Evolutionary conservation across 2,329 filamentous ascomycete genomes (phyloP).

Genomic region (Aspergillus ochraceoroseus): DNA sequence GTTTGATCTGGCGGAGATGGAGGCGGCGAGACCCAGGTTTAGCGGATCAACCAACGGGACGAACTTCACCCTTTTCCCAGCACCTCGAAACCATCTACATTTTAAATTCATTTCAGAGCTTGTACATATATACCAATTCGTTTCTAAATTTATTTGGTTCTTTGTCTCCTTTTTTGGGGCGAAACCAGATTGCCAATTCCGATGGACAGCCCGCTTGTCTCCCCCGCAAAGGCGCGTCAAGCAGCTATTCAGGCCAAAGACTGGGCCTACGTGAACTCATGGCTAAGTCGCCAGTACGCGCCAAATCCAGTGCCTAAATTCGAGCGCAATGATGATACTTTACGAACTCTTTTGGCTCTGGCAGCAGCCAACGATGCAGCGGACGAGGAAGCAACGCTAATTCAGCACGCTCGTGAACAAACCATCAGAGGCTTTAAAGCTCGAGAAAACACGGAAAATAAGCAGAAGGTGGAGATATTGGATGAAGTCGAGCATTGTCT

Average conservation of each 20-base stretch:
- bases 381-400: slow-evolving; percentile 36
- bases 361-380: slow-evolving; percentile 71
- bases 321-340: slow-evolving; percentile 80
- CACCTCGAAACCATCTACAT: too few species aligned
- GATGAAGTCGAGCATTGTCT: slow-evolving; percentile 53
- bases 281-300: slow-evolving; percentile 68
- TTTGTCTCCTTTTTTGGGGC: background rate
- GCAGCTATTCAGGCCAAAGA: slow-evolving; percentile 80
- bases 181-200: background rate
- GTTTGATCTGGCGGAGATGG: slow-evolving; percentile 23
- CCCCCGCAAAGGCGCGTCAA: slow-evolving; percentile 62
- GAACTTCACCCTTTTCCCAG: too few species aligned
- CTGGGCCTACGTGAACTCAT: slow-evolving; percentile 82
- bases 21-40: slow-evolving; percentile 11
- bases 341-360: slow-evolving; percentile 68
- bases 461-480: slow-evolving; percentile 45
- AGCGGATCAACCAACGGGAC: background rate
- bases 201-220: slow-evolving; percentile 49
- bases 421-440: slow-evolving; percentile 31
- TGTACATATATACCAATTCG: too few species aligned
- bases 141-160: background rate
- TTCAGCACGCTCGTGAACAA: slow-evolving; percentile 38
- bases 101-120: too few species aligned
- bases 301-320: slow-evolving; percentile 64
- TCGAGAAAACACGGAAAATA: slow-evolving; percentile 28